Base-by-base conservation (phyloP, 2,329 filamentous ascomycete genomes). In the Fusarium heterosporum region DNA sequence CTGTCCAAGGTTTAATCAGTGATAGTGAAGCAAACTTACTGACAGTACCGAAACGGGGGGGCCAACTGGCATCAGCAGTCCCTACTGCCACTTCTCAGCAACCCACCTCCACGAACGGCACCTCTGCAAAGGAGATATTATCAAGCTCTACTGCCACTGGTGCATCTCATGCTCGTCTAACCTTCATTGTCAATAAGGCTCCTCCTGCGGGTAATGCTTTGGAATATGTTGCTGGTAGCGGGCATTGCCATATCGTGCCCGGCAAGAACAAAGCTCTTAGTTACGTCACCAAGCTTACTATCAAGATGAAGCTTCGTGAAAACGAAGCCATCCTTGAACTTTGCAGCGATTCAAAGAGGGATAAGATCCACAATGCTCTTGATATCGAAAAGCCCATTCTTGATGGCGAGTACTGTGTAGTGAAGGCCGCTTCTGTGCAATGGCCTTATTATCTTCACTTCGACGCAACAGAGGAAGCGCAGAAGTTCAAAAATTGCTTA, bases 321-420 rank as follows among this genome's bases (percentile, higher is more conserved):
- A 46, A 29, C 4, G 22, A 51, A 1, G 55, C 46, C 17, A 10
- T 61, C 29, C 28, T 61, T 7, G 47, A 64, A 2, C 41, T 78
- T 38, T 28, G 17, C 13, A 25, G 54, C 55, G 2, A 57, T 43
- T 4, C 32, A 57, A 57, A 72, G 42, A 47, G 61, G 1, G n/a
- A 59, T 5, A 48, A 53, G 12, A 19, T 56, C 6, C 64, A 74
- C 14, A 38, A 70, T 29, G 66, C 74, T 6, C 45, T 74, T 2
- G 61, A 73, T 6, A 51, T 78, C 0, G 55, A 71, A 1, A 16
- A 47, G 1, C 69, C 69, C 0, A n/a, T 53, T 8, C 49, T 73
- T 5, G 58, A 71, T 8, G 72, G 59, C 2, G 40, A 66, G 8
- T 70, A 61, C 36, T 78, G 76, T 41, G 45, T 39, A 1, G 22